Conservation (phyloP, 345 rosid species). For the Eutrema heterophyllum region DNA sequence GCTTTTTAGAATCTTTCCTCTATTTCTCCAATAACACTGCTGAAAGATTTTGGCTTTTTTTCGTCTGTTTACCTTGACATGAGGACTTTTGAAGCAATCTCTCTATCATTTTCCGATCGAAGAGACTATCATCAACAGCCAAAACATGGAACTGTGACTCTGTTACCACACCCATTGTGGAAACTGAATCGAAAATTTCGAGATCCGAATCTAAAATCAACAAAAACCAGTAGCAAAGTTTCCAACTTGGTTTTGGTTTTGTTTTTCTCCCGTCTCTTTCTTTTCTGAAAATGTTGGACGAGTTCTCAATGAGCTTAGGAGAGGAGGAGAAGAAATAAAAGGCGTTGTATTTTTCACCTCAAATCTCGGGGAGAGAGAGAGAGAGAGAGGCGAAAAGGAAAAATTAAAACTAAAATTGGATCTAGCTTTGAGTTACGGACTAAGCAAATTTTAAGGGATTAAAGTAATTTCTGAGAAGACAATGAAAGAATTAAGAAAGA, state of each 20-base stretch:
- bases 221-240: conserved; percentile 12
- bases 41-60: neutral
- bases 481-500: neutral
- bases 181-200: neutral
- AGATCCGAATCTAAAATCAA: neutral
- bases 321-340: neutral
- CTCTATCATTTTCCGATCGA: conserved; percentile 83
- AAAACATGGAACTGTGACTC: conserved; percentile 79
- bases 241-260: too few relatives aligned
- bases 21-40: neutral
- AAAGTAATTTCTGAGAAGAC: neutral
- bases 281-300: conserved; percentile 5
- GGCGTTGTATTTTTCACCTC: neutral
- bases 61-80: conserved; percentile 55
- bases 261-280: neutral
- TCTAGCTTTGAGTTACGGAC: conserved; percentile 16
- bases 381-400: neutral
- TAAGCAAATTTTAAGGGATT: conserved; percentile 10
- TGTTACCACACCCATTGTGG: conserved; percentile 31
- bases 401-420: neutral
- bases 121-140: conserved; percentile 84
- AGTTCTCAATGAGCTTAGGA: neutral
- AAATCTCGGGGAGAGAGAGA: neutral
- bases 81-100: conserved; percentile 82
- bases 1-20: neutral